These are phyloP conservation scores for Thielaviopsis euricoi DNA, from an alignment of 2,329 filamentous ascomycete species.

Conservation along the genomic window DNA sequence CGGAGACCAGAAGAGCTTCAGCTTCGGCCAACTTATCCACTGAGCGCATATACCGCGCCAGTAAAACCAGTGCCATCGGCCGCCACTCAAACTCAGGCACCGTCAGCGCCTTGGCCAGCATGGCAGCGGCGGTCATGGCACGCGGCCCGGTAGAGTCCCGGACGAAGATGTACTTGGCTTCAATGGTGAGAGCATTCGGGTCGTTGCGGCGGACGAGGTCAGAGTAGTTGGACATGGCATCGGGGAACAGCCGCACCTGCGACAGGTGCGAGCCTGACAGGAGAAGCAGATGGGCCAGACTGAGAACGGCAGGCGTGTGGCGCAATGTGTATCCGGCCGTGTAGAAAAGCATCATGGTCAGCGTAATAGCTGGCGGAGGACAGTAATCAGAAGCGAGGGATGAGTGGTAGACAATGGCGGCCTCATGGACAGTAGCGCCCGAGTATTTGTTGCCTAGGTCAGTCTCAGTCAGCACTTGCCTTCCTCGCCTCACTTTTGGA, in stretches of 20 bases:
- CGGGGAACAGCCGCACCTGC: slow-evolving; percentile 2
- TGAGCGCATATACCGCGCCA: background rate
- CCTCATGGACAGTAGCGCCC: background rate
- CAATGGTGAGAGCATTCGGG: slow-evolving; percentile 20
- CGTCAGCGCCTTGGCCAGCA: slow-evolving; percentile 5
- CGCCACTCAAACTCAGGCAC: slow-evolving; percentile 12
- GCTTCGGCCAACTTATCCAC: background rate
- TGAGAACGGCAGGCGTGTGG: slow-evolving; percentile 1
- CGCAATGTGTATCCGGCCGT: slow-evolving; percentile 18
- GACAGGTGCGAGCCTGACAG: slow-evolving; percentile 18
- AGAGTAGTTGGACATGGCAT: background rate
- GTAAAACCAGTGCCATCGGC: background rate
- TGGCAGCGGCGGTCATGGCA: slow-evolving; percentile 3
- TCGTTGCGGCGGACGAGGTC: slow-evolving; percentile 14
- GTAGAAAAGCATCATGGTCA: slow-evolving; percentile 17
- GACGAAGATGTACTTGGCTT: slow-evolving; percentile 14
- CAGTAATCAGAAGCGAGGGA: background rate
- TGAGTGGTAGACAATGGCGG: slow-evolving; percentile 2
- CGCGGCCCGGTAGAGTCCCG: background rate
- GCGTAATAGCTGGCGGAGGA: slow-evolving; percentile 12
- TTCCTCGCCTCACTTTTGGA: background rate
- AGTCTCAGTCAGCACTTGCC: background rate
- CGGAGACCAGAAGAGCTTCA: background rate
- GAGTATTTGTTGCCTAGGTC: background rate
- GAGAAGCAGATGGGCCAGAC: slow-evolving; percentile 1